phyloP scores from a whole-genome alignment of 2,329 filamentous ascomycete species.

The Nothophoma quercina region DNA sequence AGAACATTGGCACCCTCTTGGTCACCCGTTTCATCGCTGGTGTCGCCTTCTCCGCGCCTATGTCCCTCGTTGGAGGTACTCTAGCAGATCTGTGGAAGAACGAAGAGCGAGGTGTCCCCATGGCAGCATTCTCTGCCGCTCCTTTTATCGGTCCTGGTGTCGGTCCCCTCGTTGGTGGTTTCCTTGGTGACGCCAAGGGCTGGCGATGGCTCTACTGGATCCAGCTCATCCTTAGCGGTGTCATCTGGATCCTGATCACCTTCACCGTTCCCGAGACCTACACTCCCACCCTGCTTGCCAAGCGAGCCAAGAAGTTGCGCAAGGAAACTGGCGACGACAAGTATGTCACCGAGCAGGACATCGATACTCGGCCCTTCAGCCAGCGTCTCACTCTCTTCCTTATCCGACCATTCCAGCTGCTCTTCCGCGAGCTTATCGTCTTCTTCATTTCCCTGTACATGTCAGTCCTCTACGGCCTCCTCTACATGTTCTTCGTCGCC shows the following conservation, averaged over 20 bases:
- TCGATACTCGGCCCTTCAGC: constrained; percentile 73
- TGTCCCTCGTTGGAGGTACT: constrained; percentile 85
- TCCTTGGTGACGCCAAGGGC: constrained; percentile 70
- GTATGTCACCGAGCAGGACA: constrained; percentile 81
- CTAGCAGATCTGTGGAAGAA: constrained; percentile 84
- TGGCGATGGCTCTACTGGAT: constrained; percentile 92
- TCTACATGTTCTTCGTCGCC: constrained; percentile 73
- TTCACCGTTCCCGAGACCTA: constrained; percentile 94
- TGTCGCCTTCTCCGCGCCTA: constrained; percentile 83
- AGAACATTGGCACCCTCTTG: constrained; percentile 78
- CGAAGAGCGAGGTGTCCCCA: constrained; percentile 84
- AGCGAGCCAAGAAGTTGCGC: constrained; percentile 74
- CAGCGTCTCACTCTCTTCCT: constrained; percentile 79
- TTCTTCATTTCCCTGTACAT: constrained; percentile 86
- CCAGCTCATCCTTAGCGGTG: constrained; percentile 75
- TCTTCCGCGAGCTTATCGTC: constrained; percentile 85
- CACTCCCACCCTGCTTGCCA: constrained; percentile 76
- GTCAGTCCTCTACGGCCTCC: constrained; percentile 77
- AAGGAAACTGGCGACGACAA: constrained; percentile 70
- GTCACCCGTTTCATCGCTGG: constrained; percentile 81
- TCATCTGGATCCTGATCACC: constrained; percentile 77
- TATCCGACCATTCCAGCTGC: constrained; percentile 81
- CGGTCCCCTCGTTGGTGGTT: constrained; percentile 72
- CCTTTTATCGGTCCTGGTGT: constrained; percentile 82
- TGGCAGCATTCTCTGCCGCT: constrained; percentile 84